Evolutionary conservation across 257 asterid genomes (phyloP).

Genomic region (Jaltomata sinuosa): DNA sequence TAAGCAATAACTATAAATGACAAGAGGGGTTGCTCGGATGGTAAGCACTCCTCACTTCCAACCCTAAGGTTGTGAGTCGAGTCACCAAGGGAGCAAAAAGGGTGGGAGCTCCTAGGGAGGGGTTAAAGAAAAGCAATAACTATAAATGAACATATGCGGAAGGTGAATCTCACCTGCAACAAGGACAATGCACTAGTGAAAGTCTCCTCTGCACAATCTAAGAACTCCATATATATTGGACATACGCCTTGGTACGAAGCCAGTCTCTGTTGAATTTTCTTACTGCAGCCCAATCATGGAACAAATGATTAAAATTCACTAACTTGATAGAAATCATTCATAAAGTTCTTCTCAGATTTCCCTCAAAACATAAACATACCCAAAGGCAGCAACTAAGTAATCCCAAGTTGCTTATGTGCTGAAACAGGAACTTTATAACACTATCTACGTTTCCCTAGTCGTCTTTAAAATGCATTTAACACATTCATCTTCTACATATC

Average conservation of each 20-base stretch:
- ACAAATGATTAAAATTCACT: not conserved
- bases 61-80: too few relatives aligned
- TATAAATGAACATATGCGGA: not conserved
- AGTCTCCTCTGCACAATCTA: constrained; percentile 75
- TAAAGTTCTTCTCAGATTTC: not conserved
- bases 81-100: too few relatives aligned
- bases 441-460: not conserved
- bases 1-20: not conserved
- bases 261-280: constrained; percentile 85
- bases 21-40: too few relatives aligned
- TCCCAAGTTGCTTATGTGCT: not conserved
- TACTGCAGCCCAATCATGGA: constrained; percentile 37
- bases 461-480: not conserved
- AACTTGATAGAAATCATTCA: not conserved
- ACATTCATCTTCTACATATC: not conserved
- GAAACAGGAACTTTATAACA: not conserved
- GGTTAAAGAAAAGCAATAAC: not conserved
- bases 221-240: constrained; percentile 82
- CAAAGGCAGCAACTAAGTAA: not conserved
- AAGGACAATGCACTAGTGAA: constrained; percentile 59
- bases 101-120: too few relatives aligned
- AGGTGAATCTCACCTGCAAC: constrained; percentile 42
- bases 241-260: constrained; percentile 94
- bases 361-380: not conserved
- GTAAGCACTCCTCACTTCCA: too few relatives aligned